phyloP scores from a whole-genome alignment of 768 basidiomycete genomes.

The Kwoniella pini region DNA sequence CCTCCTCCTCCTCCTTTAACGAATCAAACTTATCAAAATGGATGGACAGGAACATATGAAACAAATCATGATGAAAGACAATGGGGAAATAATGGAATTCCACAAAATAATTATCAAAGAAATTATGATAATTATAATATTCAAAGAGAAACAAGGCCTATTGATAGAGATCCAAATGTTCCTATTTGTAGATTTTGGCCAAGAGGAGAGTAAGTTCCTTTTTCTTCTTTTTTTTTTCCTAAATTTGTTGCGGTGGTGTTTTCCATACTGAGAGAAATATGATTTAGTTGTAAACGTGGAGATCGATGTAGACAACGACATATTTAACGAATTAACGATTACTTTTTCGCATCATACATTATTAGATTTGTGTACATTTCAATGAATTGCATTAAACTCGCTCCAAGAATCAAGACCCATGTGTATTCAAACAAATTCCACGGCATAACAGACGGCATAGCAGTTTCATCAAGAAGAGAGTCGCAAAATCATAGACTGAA shows the following conservation, averaged over 20 bases:
- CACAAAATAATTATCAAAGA: background rate
- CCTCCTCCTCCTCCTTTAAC: background rate
- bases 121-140: conserved; percentile 3
- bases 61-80: background rate
- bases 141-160: background rate
- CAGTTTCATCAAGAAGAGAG: too few species aligned
- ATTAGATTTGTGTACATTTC: too few species aligned
- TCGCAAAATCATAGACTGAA: too few species aligned
- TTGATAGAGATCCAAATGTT: conserved; percentile 2
- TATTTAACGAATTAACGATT: background rate
- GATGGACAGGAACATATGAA: background rate
- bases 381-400: too few species aligned
- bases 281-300: conserved; percentile 6
- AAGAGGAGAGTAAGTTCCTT: conserved; percentile 23
- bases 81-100: background rate
- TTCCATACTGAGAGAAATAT: background rate
- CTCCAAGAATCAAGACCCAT: too few species aligned
- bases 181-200: conserved; percentile 20
- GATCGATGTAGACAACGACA: conserved; percentile 17
- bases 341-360: too few species aligned
- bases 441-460: too few species aligned
- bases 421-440: too few species aligned
- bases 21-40: background rate
- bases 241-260: too few species aligned
- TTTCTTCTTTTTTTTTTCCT: too few species aligned